These are phyloP conservation scores for Linnemannia hyalina DNA, from an alignment of 192 early-diverging fungal genomes.

Conservation along the genomic window DNA sequence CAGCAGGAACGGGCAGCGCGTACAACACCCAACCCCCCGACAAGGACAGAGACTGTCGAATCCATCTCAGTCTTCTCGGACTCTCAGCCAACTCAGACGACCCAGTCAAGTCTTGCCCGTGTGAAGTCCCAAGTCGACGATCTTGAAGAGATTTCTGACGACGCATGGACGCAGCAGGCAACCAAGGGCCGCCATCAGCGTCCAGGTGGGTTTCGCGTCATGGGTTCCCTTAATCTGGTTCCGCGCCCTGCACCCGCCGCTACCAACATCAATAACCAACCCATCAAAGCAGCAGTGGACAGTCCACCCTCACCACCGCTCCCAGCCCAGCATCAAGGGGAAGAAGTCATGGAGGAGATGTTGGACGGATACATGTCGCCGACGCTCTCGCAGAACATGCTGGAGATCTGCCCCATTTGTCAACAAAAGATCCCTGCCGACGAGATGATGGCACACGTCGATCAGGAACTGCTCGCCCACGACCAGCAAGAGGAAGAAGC, in stretches of 20 bases:
- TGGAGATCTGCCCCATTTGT: slow-evolving; percentile 35
- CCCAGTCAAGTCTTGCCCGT: not conserved
- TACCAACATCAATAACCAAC: not conserved
- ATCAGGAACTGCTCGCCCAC: slow-evolving; percentile 22
- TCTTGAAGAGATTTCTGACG: slow-evolving; percentile 44
- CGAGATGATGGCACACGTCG: slow-evolving; percentile 39
- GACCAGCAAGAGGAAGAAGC: slow-evolving; percentile 30
- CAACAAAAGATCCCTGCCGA: slow-evolving; percentile 15
- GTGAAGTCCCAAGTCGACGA: slow-evolving; percentile 20
- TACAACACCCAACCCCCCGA: not conserved
- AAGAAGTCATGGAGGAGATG: not conserved
- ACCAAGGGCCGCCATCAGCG: not conserved
- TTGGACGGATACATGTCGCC: slow-evolving; percentile 4
- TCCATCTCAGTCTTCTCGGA: slow-evolving; percentile 28
- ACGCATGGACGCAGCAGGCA: slow-evolving; percentile 7
- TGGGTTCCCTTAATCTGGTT: not conserved
- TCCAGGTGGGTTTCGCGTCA: slow-evolving; percentile 22
- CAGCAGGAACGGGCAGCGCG: slow-evolving; percentile 4
- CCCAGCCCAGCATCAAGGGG: not conserved
- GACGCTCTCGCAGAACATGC: slow-evolving; percentile 4
- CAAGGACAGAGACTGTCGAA: slow-evolving; percentile 32
- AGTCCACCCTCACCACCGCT: not conserved
- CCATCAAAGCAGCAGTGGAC: not conserved
- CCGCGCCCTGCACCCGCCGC: not conserved
- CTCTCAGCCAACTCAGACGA: slow-evolving; percentile 3